These are phyloP conservation scores for Aspergillus homomorphus DNA, from an alignment of 495 filamentous ascomycete species.

Conservation along the genomic window DNA sequence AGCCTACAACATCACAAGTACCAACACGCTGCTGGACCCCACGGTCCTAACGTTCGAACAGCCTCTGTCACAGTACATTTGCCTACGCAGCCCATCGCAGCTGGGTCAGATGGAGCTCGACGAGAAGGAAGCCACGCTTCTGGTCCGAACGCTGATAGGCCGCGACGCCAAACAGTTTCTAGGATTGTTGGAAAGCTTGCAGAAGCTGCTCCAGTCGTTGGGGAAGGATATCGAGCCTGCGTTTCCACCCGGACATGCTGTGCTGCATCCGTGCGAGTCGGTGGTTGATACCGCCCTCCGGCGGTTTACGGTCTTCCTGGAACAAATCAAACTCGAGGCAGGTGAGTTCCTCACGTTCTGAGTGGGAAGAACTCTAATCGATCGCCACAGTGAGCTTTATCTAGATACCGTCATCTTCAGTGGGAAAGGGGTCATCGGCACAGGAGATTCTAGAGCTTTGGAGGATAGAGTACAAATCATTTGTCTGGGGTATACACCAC, in stretches of 20 bases:
- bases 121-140: constrained; percentile 25
- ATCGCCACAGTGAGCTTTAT: not conserved
- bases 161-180: not conserved
- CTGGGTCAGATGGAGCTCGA: constrained; percentile 33
- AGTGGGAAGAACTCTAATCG: constrained; percentile 3
- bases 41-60: constrained; percentile 25
- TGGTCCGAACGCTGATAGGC: constrained; percentile 27
- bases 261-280: constrained; percentile 22
- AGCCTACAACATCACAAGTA: constrained; percentile 29
- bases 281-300: constrained; percentile 25
- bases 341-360: constrained; percentile 6
- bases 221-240: constrained; percentile 14
- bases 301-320: constrained; percentile 27
- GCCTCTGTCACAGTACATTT: constrained; percentile 25
- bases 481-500: too few species aligned
- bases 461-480: too few species aligned
- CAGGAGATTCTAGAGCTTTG: too few species aligned
- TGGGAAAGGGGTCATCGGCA: not conserved
- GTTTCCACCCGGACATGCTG: constrained; percentile 14
- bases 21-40: constrained; percentile 26
- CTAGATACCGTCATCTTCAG: too few species aligned
- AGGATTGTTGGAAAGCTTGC: constrained; percentile 15
- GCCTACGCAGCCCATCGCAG: constrained; percentile 30
- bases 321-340: constrained; percentile 23
- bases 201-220: constrained; percentile 22